Base-by-base conservation (phyloP, 2,329 filamentous ascomycete species). In the Aureobasidium lini region DNA sequence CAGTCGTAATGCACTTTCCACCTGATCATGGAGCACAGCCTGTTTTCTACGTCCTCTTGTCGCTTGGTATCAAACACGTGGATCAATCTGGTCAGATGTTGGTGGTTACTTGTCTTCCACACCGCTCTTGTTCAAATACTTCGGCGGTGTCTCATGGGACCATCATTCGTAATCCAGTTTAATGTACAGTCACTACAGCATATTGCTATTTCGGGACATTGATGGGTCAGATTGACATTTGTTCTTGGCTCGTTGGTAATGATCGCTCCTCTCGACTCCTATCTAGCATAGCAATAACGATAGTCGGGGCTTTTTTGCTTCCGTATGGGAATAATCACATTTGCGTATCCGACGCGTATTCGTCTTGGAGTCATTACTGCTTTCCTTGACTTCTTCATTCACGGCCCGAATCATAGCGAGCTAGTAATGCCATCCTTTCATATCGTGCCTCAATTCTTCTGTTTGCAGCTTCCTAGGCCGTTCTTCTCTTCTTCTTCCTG, bases 401-500 rank as follows among this genome's bases (percentile, higher is more conserved):
- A 16, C 16, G 32, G 47, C 6, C 5, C 11, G 31, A 10, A 6
- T 48, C 46, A 34, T 34, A 29, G 16, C 46, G 31, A 18, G 9
- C 29, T 18, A 18, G n/a, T 34, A 8, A 10, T 7, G n/a, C 15
- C 9, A 16, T 32, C 0, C 34, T 34, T 4, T 15, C 46, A 34
- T 16, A 48, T 5, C 8, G 16, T 32, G 6, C 18, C n/a, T 34
- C n/a, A 5, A 48, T 29, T 4, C 18, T 34, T 10, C n/a, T 34
- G 46, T 34, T 13, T 15, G n/a, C 15, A 23, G 4, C 36, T 36
- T 52, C 32, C 48, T 52, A 52, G 36, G 48, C 29, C 29, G 32
- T 52, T 28, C 40, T 52, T 52, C 52, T 56, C 43, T 57, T 57
- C 54, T 47, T 57, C 54, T 57, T 48, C 13, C 37, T 47, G 7